These are phyloP conservation scores for Prunus dulcis DNA, from an alignment of 306 rosid species.

Conservation along the genomic window DNA sequence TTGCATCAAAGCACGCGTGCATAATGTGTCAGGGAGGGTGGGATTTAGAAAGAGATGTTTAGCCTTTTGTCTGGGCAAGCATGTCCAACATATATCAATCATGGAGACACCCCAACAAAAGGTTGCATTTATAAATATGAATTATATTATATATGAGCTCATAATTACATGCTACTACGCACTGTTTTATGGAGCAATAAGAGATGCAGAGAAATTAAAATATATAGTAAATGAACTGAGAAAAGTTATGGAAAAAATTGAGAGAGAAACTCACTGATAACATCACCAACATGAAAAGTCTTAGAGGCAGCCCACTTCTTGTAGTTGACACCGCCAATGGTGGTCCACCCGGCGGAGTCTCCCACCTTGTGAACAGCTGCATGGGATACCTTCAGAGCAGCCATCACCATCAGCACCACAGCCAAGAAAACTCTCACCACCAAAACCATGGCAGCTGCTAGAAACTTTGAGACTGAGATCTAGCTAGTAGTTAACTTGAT, in stretches of 20 bases:
- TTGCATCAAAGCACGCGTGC: not conserved
- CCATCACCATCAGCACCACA: constrained; percentile 24
- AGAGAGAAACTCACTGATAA: constrained; percentile 55
- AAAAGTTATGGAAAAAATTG: not conserved
- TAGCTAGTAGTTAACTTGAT: not conserved
- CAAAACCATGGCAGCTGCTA: constrained; percentile 42
- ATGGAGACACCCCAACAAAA: not conserved
- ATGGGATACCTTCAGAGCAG: constrained; percentile 31
- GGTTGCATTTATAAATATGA: not conserved
- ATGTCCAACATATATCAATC: not conserved
- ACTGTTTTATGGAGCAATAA: too few species aligned
- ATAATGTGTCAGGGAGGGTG: too few species aligned
- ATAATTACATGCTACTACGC: too few species aligned
- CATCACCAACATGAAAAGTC: constrained; percentile 65
- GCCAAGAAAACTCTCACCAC: constrained; percentile 27
- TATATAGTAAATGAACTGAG: not conserved
- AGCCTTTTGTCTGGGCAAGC: not conserved
- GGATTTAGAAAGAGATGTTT: too few species aligned
- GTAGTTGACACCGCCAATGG: constrained; percentile 57
- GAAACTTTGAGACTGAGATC: not conserved
- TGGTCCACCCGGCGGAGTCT: constrained; percentile 85
- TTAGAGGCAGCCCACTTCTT: constrained; percentile 71
- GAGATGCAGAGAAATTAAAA: not conserved
- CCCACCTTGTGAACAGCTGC: constrained; percentile 79
- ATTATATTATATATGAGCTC: not conserved